Conservation (phyloP, 345 rosid species). For the Acer campestre region DNA sequence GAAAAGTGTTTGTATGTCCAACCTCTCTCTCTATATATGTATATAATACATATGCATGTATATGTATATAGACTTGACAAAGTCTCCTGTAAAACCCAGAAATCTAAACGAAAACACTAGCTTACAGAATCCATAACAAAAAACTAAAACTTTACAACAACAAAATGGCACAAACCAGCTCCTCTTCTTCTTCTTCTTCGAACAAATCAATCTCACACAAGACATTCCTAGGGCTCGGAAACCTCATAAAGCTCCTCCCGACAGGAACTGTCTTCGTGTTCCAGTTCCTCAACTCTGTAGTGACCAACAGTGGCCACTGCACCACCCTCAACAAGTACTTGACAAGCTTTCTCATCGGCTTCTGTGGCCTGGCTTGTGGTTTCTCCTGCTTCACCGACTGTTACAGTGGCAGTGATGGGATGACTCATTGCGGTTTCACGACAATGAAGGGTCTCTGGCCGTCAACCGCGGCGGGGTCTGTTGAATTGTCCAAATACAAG, state of each 20-base stretch:
- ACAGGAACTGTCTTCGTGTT: slow-evolving; percentile 83
- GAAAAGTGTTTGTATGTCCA: no score
- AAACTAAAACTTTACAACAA: neutral
- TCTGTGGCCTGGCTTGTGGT: slow-evolving; percentile 69
- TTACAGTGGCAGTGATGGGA: slow-evolving; percentile 44
- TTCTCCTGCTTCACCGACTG: slow-evolving; percentile 81
- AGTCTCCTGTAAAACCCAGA: neutral
- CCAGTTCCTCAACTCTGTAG: slow-evolving; percentile 77
- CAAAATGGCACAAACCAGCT: slow-evolving; percentile 11
- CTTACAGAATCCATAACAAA: neutral
- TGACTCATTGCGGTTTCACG: slow-evolving; percentile 57
- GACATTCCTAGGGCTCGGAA: slow-evolving; percentile 58
- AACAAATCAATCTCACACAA: slow-evolving; percentile 37
- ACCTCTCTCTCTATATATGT: neutral
- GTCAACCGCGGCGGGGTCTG: slow-evolving; percentile 33
- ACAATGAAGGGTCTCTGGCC: slow-evolving; percentile 70
- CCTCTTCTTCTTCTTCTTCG: slow-evolving; percentile 21
- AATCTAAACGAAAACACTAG: neutral
- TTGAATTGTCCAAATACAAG: slow-evolving; percentile 54
- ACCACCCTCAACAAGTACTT: slow-evolving; percentile 51
- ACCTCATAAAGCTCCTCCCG: slow-evolving; percentile 82
- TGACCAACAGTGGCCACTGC: slow-evolving; percentile 76
- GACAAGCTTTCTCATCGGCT: slow-evolving; percentile 47
- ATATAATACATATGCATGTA: no score
- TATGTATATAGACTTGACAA: neutral